Evolutionary conservation across 2,329 filamentous ascomycete species (phyloP).

Genomic region (Septoria linicola): DNA sequence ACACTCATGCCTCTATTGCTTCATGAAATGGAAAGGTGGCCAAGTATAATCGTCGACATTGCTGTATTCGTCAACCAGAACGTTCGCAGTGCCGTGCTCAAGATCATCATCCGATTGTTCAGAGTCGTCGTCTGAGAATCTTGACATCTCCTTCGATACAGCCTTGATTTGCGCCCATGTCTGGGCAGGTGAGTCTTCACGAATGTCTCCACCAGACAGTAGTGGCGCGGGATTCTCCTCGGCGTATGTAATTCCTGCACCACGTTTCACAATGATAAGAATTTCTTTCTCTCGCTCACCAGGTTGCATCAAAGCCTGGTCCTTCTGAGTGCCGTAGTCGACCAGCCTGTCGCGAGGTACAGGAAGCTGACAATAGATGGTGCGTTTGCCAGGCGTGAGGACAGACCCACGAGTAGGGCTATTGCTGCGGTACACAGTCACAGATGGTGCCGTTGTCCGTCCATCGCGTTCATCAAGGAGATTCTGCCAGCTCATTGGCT

Average conservation of each 20-base stretch:
- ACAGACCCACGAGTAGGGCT: constrained; percentile 9
- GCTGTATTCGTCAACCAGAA: constrained; percentile 9
- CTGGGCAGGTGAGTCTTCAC: constrained; percentile 2
- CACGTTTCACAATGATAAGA: constrained; percentile 18
- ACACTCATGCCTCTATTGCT: background rate
- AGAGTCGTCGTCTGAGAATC: background rate
- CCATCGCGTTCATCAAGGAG: constrained; percentile 15
- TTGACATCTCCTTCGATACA: constrained; percentile 5
- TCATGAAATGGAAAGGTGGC: constrained; percentile 11
- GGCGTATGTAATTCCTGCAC: constrained; percentile 13
- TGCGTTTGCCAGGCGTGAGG: constrained; percentile 5
- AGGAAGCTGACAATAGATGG: constrained; percentile 6
- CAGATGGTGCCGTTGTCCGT: background rate
- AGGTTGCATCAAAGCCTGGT: constrained; percentile 12
- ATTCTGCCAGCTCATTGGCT: constrained; percentile 13
- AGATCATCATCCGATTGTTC: constrained; percentile 2
- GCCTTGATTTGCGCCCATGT: constrained; percentile 13
- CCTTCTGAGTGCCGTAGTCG: constrained; percentile 1
- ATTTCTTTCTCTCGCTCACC: constrained; percentile 18
- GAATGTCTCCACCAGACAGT: constrained; percentile 9
- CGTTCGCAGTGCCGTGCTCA: constrained; percentile 1
- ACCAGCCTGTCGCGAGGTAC: constrained; percentile 2
- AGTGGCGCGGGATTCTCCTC: constrained; percentile 9
- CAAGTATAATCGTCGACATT: constrained; percentile 2
- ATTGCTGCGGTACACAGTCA: constrained; percentile 15